These are phyloP conservation scores for Xylariaceae sp. DNA, from an alignment of 2,329 filamentous ascomycete species.

Conservation along the genomic window DNA sequence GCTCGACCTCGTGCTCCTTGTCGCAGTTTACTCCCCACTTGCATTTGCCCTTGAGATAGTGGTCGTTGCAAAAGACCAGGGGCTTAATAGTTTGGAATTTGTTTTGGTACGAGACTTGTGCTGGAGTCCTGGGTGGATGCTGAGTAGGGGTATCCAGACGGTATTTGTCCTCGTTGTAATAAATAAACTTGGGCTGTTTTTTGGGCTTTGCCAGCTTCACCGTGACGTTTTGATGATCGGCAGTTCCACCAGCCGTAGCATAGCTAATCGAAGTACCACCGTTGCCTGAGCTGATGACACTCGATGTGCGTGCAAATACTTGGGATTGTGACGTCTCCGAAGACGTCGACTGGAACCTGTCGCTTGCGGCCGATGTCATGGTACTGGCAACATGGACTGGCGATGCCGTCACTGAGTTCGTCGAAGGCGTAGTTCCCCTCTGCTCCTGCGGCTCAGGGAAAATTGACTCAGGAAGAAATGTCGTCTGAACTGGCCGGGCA, in stretches of 20 bases:
- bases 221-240: constrained; percentile 32
- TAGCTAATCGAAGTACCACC: constrained; percentile 35
- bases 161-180: constrained; percentile 30
- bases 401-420: constrained; percentile 12
- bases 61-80: constrained; percentile 33
- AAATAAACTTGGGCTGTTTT: constrained; percentile 30
- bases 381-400: constrained; percentile 8
- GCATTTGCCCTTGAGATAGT: constrained; percentile 32
- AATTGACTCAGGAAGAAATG: constrained; percentile 11
- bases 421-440: constrained; percentile 5
- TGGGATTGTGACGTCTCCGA: constrained; percentile 9
- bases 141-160: constrained; percentile 31
- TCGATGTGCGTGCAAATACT: constrained; percentile 21
- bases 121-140: constrained; percentile 30
- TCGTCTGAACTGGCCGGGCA: constrained; percentile 23
- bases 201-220: constrained; percentile 32
- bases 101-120: constrained; percentile 30
- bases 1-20: constrained; percentile 31
- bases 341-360: constrained; percentile 6
- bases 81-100: constrained; percentile 31
- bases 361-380: constrained; percentile 8
- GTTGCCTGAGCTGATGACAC: constrained; percentile 32
- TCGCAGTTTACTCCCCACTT: constrained; percentile 30
- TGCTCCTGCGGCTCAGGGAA: constrained; percentile 17
- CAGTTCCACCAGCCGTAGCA: constrained; percentile 31